Base-by-base conservation (phyloP, 306 rosid species). In the Prunus campanulata region DNA sequence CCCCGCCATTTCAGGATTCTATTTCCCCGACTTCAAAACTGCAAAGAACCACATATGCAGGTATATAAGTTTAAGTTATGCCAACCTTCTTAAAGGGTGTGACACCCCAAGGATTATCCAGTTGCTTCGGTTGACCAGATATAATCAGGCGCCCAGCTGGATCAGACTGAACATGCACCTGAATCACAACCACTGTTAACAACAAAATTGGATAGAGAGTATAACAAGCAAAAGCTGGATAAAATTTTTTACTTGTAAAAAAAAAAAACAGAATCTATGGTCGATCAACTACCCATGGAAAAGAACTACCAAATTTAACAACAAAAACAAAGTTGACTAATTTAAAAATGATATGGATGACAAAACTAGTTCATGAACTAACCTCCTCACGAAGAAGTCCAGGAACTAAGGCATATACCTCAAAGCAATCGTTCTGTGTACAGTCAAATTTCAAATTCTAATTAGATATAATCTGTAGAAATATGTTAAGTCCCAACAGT, bases 301-400 rank as follows among this genome's bases (percentile, higher is more conserved):
- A 57, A 57, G 8, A 7, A 44, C n/a, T 24, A 8, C 19, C 25
- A 24, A 46, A 2, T 44, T 39, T 57, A 25, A 10, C 13, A 7
- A 8, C 2, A 1, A 59, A 42, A 16, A 18, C 19, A 46, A 46
- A 60, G 55, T 16, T 2, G 13, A 35, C 30, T 13, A 9, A 14
- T 39, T 35, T 44, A 12, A 20, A 71, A 54, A 24, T 11, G 3
- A 72, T 0, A 44, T 11, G 22, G 55, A 22, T 60, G 42, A 39
- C 50, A 72, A 3, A 57, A 72, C 57, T 61, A 61, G 14, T 61
- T 60, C 16, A 47, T 35, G 32, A 48, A 63, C 67, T 60, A 68
- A 90, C 96, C 96, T 90, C 96, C 82, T 90, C 96, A 35, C 93
- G 89, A 51, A 88, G 88, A 79, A 90, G 93, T 51, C 96, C 96